Percentiles rank a stretch among this genome's conserved stretches.
Evolutionary conservation across 257 asterid genomes (phyloP).

Genomic region (Gentiana macrophylla): DNA sequence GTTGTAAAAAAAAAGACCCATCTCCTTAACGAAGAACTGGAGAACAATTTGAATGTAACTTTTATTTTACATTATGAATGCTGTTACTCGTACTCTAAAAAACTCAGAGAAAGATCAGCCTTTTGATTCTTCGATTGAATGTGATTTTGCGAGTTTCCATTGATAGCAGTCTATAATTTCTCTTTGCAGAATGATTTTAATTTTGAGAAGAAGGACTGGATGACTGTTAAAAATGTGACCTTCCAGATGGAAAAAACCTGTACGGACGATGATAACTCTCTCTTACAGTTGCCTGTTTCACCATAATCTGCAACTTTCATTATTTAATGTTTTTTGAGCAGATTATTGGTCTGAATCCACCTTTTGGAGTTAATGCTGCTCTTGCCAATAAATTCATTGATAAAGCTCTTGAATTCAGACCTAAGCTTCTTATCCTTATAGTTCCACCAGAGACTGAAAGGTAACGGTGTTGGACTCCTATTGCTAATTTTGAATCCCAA

Average conservation of each 20-base stretch:
- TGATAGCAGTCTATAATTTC: background rate
- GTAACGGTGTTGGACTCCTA: conserved; percentile 20
- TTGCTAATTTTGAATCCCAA: background rate
- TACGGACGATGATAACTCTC: conserved; percentile 22
- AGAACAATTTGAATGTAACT: too few relatives aligned
- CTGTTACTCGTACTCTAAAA: too few relatives aligned
- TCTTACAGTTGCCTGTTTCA: conserved; percentile 8
- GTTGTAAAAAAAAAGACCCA: too few relatives aligned
- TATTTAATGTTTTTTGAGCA: conserved; percentile 16
- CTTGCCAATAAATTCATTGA: conserved; percentile 68
- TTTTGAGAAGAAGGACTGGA: conserved; percentile 89
- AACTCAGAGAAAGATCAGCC: too few relatives aligned
- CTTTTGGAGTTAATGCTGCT: conserved; percentile 65
- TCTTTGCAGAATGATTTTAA: conserved; percentile 56
- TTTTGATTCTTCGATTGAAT: too few relatives aligned
- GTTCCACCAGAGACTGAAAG: conserved; percentile 63
- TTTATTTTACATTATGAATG: too few relatives aligned
- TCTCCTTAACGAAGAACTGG: too few relatives aligned
- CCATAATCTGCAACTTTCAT: conserved; percentile 10
- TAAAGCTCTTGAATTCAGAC: conserved; percentile 84
- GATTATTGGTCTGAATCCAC: conserved; percentile 98
- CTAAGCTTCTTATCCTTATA: conserved; percentile 80
- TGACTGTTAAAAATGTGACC: conserved; percentile 42
- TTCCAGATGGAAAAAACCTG: conserved; percentile 66
- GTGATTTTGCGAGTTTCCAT: too few relatives aligned